Conservation (phyloP, 345 rosid species). For the Mallotus nudiflorus region DNA sequence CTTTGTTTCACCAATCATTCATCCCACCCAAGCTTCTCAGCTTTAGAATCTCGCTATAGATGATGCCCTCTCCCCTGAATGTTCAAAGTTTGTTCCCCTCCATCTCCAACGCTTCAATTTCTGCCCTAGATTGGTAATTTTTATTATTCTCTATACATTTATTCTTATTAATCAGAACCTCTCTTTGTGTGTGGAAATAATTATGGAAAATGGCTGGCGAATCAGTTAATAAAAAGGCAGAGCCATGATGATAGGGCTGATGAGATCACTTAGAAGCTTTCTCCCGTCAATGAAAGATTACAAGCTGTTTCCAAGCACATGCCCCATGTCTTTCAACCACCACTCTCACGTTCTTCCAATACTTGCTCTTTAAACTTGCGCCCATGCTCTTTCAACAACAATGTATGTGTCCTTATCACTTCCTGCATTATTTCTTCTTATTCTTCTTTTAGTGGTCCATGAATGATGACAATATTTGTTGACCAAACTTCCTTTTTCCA, state of each 20-base stretch:
- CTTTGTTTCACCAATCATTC: slow-evolving; percentile 2
- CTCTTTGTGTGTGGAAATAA: background rate
- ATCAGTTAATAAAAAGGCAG: slow-evolving; percentile 81
- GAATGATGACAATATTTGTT: background rate
- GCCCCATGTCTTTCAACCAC: slow-evolving; percentile 6
- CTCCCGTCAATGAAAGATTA: slow-evolving; percentile 87
- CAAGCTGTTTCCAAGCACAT: slow-evolving; percentile 60
- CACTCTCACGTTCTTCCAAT: slow-evolving; percentile 14
- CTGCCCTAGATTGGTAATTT: slow-evolving; percentile 85
- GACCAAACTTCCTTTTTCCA: no score
- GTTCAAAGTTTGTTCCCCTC: slow-evolving; percentile 46
- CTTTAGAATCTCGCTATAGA: no score
- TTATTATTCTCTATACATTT: background rate
- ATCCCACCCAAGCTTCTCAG: no score
- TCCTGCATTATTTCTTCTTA: slow-evolving; percentile 31
- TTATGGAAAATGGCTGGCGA: background rate
- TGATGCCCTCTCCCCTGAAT: slow-evolving; percentile 63
- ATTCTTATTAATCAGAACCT: background rate
- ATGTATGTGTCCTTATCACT: no score
- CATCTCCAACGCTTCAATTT: slow-evolving; percentile 62
- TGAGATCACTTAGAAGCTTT: slow-evolving; percentile 87
- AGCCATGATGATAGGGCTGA: slow-evolving; percentile 89
- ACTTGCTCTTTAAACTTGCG: slow-evolving; percentile 44
- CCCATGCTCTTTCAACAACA: slow-evolving; percentile 57
- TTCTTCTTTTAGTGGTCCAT: slow-evolving; percentile 1